Evolutionary conservation across 2,329 filamentous ascomycete species (phyloP), one percentile per base, ranked within the genome.

Genomic region (Ophiostoma triangulosporum): DNA sequence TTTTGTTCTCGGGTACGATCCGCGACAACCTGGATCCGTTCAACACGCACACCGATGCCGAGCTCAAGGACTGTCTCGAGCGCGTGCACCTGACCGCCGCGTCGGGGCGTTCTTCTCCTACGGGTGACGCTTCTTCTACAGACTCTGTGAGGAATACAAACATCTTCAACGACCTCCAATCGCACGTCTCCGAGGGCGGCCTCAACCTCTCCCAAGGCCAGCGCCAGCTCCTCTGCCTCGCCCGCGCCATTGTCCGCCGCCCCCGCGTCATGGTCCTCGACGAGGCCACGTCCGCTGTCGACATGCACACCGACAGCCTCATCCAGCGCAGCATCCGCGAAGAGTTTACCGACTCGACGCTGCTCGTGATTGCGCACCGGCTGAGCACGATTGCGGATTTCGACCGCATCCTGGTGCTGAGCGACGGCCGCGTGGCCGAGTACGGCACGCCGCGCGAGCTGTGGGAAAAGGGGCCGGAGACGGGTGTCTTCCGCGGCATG

Each of bases 261-360:
- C 84, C 86, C 3, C 84, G 84, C 63, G 80, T 91, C 60, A 84
- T 91, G 77, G 80, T 90, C 1, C 75, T 90, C 1, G 86, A 91
- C 63, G 86, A 90, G 68, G 86, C 86, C 0, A 91, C 86, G 0
- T 83, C 78, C 3, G 84, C 86, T 0, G 84, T 90, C 2, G 86
- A 89, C 64, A 87, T 88, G 81, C 72, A 75, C 38, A 89, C 86
- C 0, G 86, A 90, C 63, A 70, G 75, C 1, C 73, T 87, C 26
- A 89, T 89, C 61, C 85, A 89, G 68, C 75, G 81, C 6, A 80
- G 75, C 50, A 88, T 89, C 60, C 74, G 84, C 22, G 79, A 84
- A 61, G 83, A 87, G 63, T 88, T 88, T 58, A 78, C 73, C 0
- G 78, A 78, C 57, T 77, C 76, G 38, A 88, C 84, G 1, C 69